Conservation (phyloP, 2,329 filamentous ascomycete species). For the Talaromyces sp. region DNA sequence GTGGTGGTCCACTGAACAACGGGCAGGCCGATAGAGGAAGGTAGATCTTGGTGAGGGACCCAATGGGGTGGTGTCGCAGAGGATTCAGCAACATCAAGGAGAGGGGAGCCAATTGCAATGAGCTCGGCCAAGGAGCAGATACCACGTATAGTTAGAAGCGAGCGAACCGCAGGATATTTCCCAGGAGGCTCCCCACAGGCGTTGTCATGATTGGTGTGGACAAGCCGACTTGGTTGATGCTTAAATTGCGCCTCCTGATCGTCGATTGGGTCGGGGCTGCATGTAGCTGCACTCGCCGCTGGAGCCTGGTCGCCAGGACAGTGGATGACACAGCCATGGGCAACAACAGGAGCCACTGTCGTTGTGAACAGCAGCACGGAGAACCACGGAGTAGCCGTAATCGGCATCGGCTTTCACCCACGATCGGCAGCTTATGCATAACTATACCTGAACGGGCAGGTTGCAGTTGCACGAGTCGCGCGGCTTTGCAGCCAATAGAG, state of each 20-base stretch:
- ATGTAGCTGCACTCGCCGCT: background rate
- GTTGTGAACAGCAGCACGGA: background rate
- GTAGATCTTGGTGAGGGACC: background rate
- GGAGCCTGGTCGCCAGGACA: background rate
- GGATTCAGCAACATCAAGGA: background rate
- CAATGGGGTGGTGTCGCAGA: background rate
- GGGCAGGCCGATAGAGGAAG: background rate
- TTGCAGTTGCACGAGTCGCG: constrained; percentile 1
- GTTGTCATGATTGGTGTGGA: background rate
- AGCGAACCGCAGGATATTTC: background rate
- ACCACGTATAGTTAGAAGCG: background rate
- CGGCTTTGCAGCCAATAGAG: background rate
- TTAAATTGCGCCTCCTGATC: constrained; percentile 1
- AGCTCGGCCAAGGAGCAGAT: background rate
- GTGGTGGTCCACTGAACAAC: background rate
- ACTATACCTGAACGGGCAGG: background rate
- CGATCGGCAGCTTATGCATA: background rate
- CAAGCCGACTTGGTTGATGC: background rate
- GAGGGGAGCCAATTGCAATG: background rate
- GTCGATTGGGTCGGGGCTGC: background rate
- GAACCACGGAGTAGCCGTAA: background rate
- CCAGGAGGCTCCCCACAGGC: background rate
- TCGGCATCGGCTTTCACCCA: background rate
- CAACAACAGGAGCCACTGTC: background rate
- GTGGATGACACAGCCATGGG: background rate